Percentiles rank a stretch among this genome's conserved stretches.
Evolutionary conservation across 495 filamentous ascomycete genomes (phyloP).

Genomic region (Daldinia vernicosa): DNA sequence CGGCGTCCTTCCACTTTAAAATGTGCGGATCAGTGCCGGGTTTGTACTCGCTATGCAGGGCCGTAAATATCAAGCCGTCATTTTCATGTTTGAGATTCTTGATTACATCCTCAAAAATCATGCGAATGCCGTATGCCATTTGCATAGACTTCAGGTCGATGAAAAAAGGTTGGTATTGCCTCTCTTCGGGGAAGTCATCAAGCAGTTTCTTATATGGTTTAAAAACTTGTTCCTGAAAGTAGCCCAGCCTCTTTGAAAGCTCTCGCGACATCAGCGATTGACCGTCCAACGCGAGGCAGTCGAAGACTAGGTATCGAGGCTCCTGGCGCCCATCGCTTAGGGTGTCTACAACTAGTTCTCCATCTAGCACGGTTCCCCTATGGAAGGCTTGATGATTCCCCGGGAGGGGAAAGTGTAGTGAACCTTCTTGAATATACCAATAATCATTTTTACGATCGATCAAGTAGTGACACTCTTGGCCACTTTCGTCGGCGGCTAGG

Average conservation of each 20-base stretch:
- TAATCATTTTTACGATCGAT: conserved; percentile 98
- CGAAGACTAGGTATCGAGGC: conserved; percentile 89
- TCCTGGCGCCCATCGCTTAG: conserved; percentile 67
- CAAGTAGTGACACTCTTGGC: conserved; percentile 71
- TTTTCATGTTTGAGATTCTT: conserved; percentile 89
- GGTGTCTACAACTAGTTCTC: conserved; percentile 87
- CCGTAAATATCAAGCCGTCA: conserved; percentile 97
- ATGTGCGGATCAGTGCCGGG: conserved; percentile 92
- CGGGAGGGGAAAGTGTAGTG: conserved; percentile 80
- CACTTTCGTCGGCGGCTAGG: conserved; percentile 69
- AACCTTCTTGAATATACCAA: conserved; percentile 72
- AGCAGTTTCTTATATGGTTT: conserved; percentile 81
- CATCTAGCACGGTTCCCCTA: conserved; percentile 84
- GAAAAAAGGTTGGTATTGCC: conserved; percentile 74
- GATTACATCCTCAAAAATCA: conserved; percentile 88
- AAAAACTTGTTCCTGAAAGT: conserved; percentile 80
- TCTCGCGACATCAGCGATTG: conserved; percentile 75
- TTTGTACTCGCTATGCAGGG: conserved; percentile 81
- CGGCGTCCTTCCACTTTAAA: conserved; percentile 94
- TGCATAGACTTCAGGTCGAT: conserved; percentile 88
- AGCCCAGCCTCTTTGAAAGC: conserved; percentile 87
- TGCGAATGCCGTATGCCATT: conserved; percentile 84
- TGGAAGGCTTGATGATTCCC: conserved; percentile 73
- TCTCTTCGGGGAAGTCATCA: conserved; percentile 72
- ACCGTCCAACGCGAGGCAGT: conserved; percentile 85